Evolutionary conservation across 1,139 yeast species (phyloP).

Genomic region (Keqinozyma sinolaborantium): DNA sequence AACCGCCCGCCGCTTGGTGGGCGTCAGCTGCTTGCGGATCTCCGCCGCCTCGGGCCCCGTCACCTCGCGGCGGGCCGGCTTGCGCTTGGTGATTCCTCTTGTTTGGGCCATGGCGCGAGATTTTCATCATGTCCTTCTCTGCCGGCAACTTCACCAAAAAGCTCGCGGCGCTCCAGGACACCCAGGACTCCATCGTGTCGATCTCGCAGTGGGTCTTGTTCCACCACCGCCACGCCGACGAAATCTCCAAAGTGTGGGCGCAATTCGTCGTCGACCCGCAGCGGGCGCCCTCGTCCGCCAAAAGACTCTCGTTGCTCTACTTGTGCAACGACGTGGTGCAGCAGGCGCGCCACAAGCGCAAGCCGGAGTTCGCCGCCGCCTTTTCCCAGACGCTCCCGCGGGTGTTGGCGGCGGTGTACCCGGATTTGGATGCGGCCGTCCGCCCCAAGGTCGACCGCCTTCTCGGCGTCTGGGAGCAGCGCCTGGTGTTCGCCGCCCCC

Average conservation of each 20-base stretch:
- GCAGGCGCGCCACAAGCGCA: constrained; percentile 66
- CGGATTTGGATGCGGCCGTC: constrained; percentile 32
- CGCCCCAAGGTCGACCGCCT: constrained; percentile 62
- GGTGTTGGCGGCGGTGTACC: constrained; percentile 30
- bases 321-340: constrained; percentile 84
- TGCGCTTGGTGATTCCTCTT: constrained; percentile 8
- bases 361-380: constrained; percentile 55
- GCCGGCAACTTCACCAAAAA: constrained; percentile 54
- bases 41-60: constrained; percentile 2
- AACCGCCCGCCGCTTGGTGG: not conserved
- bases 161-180: constrained; percentile 61
- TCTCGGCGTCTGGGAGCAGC: constrained; percentile 71
- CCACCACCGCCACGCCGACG: constrained; percentile 64
- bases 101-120: constrained; percentile 13
- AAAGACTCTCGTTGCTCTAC: constrained; percentile 61
- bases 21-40: constrained; percentile 1
- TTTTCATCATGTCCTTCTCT: constrained; percentile 54
- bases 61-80: constrained; percentile 2
- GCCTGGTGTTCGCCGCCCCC: constrained; percentile 49
- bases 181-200: constrained; percentile 80
- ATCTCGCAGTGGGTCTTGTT: constrained; percentile 84
- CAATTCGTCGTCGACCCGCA: constrained; percentile 27
- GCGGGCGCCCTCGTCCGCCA: constrained; percentile 30
- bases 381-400: constrained; percentile 49
- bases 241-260: constrained; percentile 64